A percentile compares a stretch with the other conserved stretches of the same genome.
phyloP scores from a whole-genome alignment of 352 stramenopile genomes.

The Pythium insidiosum region DNA sequence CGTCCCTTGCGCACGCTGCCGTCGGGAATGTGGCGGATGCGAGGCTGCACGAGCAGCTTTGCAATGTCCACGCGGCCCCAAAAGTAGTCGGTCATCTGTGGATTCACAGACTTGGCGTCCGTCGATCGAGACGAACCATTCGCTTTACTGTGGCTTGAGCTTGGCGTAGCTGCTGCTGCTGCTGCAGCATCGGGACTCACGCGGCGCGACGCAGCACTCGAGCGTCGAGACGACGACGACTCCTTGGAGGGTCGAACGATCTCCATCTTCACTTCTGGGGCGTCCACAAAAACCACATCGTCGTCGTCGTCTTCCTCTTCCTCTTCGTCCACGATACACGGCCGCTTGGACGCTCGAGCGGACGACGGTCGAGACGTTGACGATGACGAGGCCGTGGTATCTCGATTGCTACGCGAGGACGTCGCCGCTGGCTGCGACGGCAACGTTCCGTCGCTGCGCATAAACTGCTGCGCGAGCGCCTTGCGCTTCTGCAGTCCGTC shows the following conservation, averaged over 20 bases:
- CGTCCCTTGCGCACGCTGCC: conserved; percentile 57
- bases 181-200: no score
- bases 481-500: conserved; percentile 53
- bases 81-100: conserved; percentile 60
- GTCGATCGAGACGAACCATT: no score
- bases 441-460: conserved; percentile 12
- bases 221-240: no score
- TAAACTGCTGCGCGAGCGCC: conserved; percentile 26
- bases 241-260: background rate
- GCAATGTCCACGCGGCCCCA: conserved; percentile 53
- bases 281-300: conserved; percentile 47
- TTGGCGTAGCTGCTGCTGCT: no score
- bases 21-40: conserved; percentile 51
- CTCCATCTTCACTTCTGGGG: conserved; percentile 23
- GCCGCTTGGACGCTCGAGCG: conserved; percentile 33
- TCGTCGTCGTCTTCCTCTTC: conserved; percentile 35
- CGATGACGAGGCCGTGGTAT: background rate
- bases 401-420: background rate
- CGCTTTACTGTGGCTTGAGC: background rate
- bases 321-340: conserved; percentile 59
- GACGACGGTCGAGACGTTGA: background rate
- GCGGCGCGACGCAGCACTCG: no score
- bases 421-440: no score
- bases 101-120: no score
- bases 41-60: conserved; percentile 66